Conservation (phyloP, 116 monocot species). For the Papilionanthe hybrid region DNA sequence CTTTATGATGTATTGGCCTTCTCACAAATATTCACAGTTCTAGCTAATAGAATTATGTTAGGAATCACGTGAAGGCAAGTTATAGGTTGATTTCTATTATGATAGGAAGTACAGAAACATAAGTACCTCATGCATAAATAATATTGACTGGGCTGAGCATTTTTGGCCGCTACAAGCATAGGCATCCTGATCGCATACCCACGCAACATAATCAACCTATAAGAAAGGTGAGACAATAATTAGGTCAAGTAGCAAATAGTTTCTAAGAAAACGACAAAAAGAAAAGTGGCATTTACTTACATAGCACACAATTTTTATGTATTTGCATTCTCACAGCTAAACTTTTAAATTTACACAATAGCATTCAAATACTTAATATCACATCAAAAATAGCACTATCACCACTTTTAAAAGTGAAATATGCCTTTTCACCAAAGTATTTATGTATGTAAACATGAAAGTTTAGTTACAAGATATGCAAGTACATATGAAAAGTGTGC, state of each 20-base stretch:
- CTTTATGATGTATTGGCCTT: not conserved
- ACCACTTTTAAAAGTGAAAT: no score
- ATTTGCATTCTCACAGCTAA: no score
- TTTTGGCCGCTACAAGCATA: slow-evolving; percentile 99
- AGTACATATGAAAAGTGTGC: no score
- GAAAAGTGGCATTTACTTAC: not conserved
- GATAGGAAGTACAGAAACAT: not conserved
- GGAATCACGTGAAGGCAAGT: not conserved
- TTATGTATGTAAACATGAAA: no score
- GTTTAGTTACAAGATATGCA: no score
- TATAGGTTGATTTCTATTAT: not conserved
- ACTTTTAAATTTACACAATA: no score
- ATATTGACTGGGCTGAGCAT: slow-evolving; percentile 88
- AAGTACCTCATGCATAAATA: slow-evolving; percentile 87
- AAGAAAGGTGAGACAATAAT: slow-evolving; percentile 3
- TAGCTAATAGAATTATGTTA: not conserved
- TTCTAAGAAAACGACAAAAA: not conserved
- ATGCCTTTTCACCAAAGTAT: no score
- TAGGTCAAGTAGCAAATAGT: not conserved
- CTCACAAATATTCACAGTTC: not conserved
- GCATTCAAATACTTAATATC: no score
- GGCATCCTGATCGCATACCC: slow-evolving; percentile 99
- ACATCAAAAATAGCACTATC: no score
- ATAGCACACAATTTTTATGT: no score
- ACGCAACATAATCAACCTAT: slow-evolving; percentile 94